Conservation (phyloP, 441 rosid genomes). For the Biscutella laevigata region DNA sequence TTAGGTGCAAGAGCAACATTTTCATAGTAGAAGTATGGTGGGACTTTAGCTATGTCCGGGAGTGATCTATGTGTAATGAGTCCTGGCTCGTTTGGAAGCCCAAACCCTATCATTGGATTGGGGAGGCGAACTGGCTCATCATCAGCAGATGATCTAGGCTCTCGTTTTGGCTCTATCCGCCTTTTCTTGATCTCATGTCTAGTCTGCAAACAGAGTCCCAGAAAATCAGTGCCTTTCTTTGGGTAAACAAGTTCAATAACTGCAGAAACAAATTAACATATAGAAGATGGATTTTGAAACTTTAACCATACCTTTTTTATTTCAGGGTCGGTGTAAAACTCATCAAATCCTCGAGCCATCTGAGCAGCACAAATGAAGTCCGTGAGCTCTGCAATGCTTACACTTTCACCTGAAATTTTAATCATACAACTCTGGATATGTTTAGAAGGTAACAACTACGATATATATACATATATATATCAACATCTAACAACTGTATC, state of each 20-base stretch:
- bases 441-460: background rate
- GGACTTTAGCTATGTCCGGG: slow-evolving; percentile 53
- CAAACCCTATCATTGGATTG: slow-evolving; percentile 85
- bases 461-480: no score
- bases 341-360: slow-evolving; percentile 51
- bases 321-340: slow-evolving; percentile 31
- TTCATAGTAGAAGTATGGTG: slow-evolving; percentile 80
- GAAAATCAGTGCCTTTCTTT: background rate
- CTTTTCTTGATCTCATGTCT: slow-evolving; percentile 50
- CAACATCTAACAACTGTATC: slow-evolving; percentile 2
- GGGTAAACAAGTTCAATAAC: no score
- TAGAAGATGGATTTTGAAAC: background rate
- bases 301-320: slow-evolving; percentile 42
- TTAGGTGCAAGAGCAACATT: slow-evolving; percentile 86
- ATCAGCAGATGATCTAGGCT: slow-evolving; percentile 23
- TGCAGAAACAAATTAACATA: background rate
- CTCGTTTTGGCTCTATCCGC: slow-evolving; percentile 19
- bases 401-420: slow-evolving; percentile 48
- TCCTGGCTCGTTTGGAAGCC: slow-evolving; percentile 45
- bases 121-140: slow-evolving; percentile 59
- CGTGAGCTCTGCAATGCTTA: slow-evolving; percentile 48
- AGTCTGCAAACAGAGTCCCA: slow-evolving; percentile 32
- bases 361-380: slow-evolving; percentile 83
- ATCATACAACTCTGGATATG: background rate
- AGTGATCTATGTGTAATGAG: slow-evolving; percentile 31